Evolutionary conservation across 768 basidiomycete genomes (phyloP), one percentile per base, ranked within the genome.

Genomic region (Mrakia hoshinonis): DNA sequence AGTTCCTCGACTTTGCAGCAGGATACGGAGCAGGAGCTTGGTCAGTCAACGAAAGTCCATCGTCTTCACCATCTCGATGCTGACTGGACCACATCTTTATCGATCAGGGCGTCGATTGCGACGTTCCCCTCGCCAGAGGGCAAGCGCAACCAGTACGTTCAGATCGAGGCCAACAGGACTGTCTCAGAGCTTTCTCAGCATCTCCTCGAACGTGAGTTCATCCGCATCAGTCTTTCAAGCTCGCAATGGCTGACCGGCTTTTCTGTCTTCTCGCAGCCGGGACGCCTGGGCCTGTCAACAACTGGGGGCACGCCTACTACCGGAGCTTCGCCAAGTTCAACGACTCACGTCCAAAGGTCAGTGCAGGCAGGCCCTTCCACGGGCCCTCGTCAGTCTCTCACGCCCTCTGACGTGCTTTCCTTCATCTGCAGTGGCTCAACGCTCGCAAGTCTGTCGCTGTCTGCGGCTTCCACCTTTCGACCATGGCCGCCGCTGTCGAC

Each of bases 401-500:
- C 10, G 4, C 9, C 12, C 1, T 20, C 49, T 49, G 34, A 67
- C 66, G 49, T 3, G 10, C 2, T 20, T 20, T 58, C 38, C 26
- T 1, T 20, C 47, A 3, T 43, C 26, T 36, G 24, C 48, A 49
- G 67, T 9, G 31, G 12, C 38, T 73, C 7, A 24, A 31, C n/a
- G n/a, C 61, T 5, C 38, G 29, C 5, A 73, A 64, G 60, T 68
- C 79, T 81, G 80, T 97, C 34, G 91, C 90, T 1, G 77, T 99
- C 38, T 91, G 90, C 22, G 89, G 93, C 0, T 98, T 96, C 81
- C 83, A 87, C 77, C 81, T 99, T 1, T 87, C 89, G n/a, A 85
- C 89, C 24, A 81, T 92, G 22, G 81, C 86, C 5, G 85, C 84
- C 2, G 78, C 85, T 49, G 75, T 86, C 22, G 84, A 86, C 11